Percentiles rank a stretch among this genome's conserved stretches.
phyloP scores from a whole-genome alignment of 2,329 filamentous ascomycete genomes.

The Pseudogymnoascus sp. region DNA sequence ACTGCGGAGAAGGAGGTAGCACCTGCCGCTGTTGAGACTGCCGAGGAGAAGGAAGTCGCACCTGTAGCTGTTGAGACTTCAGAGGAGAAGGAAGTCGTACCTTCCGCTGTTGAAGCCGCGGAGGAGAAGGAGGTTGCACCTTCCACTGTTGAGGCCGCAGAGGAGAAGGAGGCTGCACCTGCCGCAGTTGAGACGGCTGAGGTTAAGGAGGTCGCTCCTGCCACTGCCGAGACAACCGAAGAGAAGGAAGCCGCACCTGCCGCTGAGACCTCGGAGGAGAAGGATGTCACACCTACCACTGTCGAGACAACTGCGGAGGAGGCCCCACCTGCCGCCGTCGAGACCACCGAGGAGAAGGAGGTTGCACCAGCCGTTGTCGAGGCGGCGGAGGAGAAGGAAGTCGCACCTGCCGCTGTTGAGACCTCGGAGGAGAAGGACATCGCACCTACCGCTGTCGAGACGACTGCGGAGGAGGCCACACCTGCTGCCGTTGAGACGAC shows the following conservation, averaged over 20 bases:
- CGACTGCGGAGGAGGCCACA: background rate
- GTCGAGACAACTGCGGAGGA: background rate
- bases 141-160: background rate
- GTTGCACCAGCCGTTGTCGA: background rate
- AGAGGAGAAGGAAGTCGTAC: background rate
- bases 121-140: background rate
- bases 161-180: background rate
- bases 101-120: background rate
- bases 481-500: background rate
- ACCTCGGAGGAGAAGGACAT: background rate
- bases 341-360: background rate
- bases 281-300: background rate
- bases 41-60: background rate
- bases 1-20: background rate
- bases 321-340: background rate
- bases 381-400: background rate
- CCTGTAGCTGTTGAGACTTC: background rate
- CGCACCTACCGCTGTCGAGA: background rate
- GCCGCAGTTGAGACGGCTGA: background rate
- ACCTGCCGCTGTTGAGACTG: background rate
- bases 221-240: background rate
- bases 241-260: background rate
- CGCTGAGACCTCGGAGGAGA: background rate
- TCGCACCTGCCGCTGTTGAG: background rate
- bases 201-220: background rate